Evolutionary conservation across 345 rosid genomes (phyloP).

Genomic region (Stellera chamaejasme): DNA sequence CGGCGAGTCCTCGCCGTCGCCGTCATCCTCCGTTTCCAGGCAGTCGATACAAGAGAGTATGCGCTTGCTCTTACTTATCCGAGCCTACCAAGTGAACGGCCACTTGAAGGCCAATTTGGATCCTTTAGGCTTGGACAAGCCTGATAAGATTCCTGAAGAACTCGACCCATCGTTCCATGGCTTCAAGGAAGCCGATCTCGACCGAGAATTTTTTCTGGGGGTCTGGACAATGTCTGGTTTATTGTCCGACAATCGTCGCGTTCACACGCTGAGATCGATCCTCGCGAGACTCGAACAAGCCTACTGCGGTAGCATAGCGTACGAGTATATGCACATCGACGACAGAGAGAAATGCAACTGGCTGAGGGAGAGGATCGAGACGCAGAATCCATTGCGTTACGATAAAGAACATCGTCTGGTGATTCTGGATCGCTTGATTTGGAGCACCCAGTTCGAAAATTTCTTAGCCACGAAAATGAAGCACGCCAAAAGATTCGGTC

Average conservation of each 20-base stretch:
- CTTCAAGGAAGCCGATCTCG: slow-evolving; percentile 40
- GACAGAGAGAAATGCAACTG: slow-evolving; percentile 48
- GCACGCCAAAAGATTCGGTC: slow-evolving; percentile 50
- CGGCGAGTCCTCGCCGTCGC: slow-evolving; percentile 28
- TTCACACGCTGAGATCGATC: slow-evolving; percentile 48
- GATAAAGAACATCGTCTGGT: slow-evolving; percentile 34
- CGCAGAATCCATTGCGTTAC: slow-evolving; percentile 35
- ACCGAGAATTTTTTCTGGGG: slow-evolving; percentile 49
- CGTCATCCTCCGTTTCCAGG: slow-evolving; percentile 39
- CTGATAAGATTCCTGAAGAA: slow-evolving; percentile 31
- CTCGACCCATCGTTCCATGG: slow-evolving; percentile 40
- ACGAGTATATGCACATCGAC: slow-evolving; percentile 48
- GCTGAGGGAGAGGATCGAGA: slow-evolving; percentile 51
- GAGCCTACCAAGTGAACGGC: slow-evolving; percentile 56
- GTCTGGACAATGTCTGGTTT: slow-evolving; percentile 52
- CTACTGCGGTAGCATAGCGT: slow-evolving; percentile 46
- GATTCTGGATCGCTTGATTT: slow-evolving; percentile 44
- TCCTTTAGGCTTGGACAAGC: slow-evolving; percentile 37
- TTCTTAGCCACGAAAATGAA: slow-evolving; percentile 55
- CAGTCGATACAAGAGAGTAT: slow-evolving; percentile 53
- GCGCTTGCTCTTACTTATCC: slow-evolving; percentile 42
- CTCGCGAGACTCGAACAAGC: slow-evolving; percentile 52
- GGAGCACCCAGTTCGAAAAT: slow-evolving; percentile 55
- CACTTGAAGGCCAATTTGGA: slow-evolving; percentile 50
- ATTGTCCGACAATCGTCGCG: slow-evolving; percentile 49